Evolutionary conservation across 257 asterid genomes (phyloP), one percentile per base, ranked within the genome.

Genomic region (Solanum microdontum): DNA sequence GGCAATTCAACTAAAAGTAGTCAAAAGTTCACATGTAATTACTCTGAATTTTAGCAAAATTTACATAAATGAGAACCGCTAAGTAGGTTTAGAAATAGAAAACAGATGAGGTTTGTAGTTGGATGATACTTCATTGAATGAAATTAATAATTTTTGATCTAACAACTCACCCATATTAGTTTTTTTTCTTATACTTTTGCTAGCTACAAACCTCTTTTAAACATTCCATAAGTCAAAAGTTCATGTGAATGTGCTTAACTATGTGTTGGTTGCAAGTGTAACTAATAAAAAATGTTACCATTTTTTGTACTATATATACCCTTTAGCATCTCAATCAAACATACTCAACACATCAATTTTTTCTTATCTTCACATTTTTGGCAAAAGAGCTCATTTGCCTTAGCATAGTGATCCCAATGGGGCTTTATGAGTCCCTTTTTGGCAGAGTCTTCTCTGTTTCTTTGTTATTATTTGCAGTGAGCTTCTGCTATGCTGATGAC

Each of bases 201-300:
- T 15, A 24, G 2, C 84, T 79, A 24, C 11, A 79, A 43, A 45
- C 66, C 24, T 11, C 62, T 43, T 79, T 14, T 4, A 43, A 79
- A 24, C 36, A 26, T 80, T 80, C 84, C 66, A 26, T 2, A 40
- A 40, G 66, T 43, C 84, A 77, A 77, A 77, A 77, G 87, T 92
- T 91, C 96, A 93, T 93, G 98, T 93, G 95, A 94, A 85, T 58
- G 86, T 43, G 91, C 91, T 92, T 92, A 91, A 94, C 89, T 88
- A 84, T 77, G 68, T 90, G 93, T 91, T 93, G 94, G 95, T 51
- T 51, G 23, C 7, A 48, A 51, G 62, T 86, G 62, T 23, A 37
- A 23, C 84, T 77, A 51, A 43, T 43, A 79, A 79, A 79, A 79
- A 24, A 26, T 26, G 24, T 26, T 19, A 14, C 17, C 66, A 43